Evolutionary conservation across 2,329 filamentous ascomycete genomes (phyloP).

Genomic region (Fusarium subglutinans): DNA sequence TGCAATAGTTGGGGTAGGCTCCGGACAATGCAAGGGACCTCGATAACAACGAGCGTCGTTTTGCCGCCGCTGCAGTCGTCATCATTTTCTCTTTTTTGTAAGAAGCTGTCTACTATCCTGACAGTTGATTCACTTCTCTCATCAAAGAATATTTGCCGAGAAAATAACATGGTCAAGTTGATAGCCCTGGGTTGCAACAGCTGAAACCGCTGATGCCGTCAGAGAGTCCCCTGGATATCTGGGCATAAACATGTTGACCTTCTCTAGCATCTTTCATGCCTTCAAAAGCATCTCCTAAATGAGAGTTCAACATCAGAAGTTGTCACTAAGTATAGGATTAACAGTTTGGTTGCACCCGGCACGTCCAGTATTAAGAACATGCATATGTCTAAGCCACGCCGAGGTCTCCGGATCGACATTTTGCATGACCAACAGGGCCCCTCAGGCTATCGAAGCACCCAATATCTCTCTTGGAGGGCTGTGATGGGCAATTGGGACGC

Average conservation of each 20-base stretch:
- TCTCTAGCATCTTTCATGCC: neutral
- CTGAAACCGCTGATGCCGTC: neutral
- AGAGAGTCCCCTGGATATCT: neutral
- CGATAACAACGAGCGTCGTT: neutral
- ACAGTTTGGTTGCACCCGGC: neutral
- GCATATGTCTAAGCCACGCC: neutral
- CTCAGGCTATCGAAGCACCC: neutral
- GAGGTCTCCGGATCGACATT: neutral
- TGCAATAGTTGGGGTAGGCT: neutral
- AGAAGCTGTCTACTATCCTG: neutral
- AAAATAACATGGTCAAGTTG: slow-evolving; percentile 4
- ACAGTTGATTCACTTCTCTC: neutral
- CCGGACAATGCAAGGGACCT: neutral
- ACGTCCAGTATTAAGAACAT: neutral
- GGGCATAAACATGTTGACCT: neutral
- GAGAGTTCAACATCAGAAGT: neutral
- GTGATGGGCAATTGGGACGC: neutral
- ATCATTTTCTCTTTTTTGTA: slow-evolving; percentile 16
- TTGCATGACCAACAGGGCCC: neutral
- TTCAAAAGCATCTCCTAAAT: neutral
- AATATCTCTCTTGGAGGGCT: neutral
- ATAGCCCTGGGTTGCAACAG: neutral
- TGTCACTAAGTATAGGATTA: neutral
- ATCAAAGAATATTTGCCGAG: neutral
- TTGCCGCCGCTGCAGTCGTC: neutral